Evolutionary conservation across 169 alveolate genomes (phyloP).

Genomic region (Cryptosporidium sp.): DNA sequence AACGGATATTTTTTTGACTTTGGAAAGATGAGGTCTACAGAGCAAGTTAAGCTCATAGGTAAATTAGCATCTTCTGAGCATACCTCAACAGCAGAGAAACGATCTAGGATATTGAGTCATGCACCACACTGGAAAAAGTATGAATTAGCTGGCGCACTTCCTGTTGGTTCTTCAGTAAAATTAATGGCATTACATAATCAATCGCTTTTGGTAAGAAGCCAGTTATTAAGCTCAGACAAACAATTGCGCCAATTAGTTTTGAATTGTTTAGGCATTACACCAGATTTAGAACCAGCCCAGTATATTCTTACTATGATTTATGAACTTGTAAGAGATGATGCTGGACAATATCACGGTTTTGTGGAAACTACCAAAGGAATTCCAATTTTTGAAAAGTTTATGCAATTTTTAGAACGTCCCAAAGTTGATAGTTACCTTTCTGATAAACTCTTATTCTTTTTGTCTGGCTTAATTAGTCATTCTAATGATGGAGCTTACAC

Average conservation of each 20-base stretch:
- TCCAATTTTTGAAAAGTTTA: constrained; percentile 65
- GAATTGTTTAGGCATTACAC: constrained; percentile 68
- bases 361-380: constrained; percentile 72
- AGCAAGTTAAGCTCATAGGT: constrained; percentile 75
- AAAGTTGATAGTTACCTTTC: constrained; percentile 65
- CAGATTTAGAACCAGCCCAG: constrained; percentile 70
- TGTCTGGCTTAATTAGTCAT: constrained; percentile 65
- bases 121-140: constrained; percentile 75
- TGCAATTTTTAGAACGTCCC: constrained; percentile 72
- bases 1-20: constrained; percentile 34
- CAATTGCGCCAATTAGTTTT: constrained; percentile 62
- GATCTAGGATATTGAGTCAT: constrained; percentile 67
- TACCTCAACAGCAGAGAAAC: constrained; percentile 72
- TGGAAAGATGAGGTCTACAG: constrained; percentile 69
- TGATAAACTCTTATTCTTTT: constrained; percentile 59
- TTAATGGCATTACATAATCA: constrained; percentile 72
- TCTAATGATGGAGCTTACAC: constrained; percentile 51
- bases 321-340: constrained; percentile 73
- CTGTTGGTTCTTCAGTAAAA: constrained; percentile 62
- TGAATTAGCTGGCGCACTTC: constrained; percentile 73
- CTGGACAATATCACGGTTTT: constrained; percentile 74
- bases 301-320: constrained; percentile 68
- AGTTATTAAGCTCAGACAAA: constrained; percentile 56
- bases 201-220: constrained; percentile 64
- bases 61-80: constrained; percentile 73